A percentile compares a stretch with the other conserved stretches of the same genome.
These are phyloP conservation scores for Aspergillus floridensis DNA, from an alignment of 2,329 filamentous ascomycete genomes.

Conservation along the genomic window DNA sequence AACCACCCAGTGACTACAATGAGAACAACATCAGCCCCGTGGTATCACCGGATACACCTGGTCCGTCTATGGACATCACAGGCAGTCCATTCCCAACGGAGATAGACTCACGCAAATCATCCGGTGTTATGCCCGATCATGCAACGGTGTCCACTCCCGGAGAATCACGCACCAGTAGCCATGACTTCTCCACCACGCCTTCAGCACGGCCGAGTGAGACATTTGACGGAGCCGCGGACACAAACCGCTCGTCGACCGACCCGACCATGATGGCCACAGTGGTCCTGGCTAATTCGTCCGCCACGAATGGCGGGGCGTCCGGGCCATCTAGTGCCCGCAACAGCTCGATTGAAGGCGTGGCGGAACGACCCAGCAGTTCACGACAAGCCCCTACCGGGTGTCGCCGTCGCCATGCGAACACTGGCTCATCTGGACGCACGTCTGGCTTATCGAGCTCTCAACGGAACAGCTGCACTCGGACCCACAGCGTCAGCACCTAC, in stretches of 20 bases:
- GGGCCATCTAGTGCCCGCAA: conserved; percentile 13
- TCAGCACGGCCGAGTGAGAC: not conserved
- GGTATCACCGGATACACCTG: conserved; percentile 35
- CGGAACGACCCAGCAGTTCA: conserved; percentile 30
- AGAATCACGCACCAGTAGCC: conserved; percentile 14
- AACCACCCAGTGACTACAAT: conserved; percentile 23
- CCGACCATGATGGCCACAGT: conserved; percentile 30
- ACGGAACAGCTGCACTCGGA: conserved; percentile 40
- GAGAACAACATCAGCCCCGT: conserved; percentile 36
- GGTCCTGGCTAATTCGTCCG: conserved; percentile 25
- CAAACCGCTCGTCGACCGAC: conserved; percentile 21
- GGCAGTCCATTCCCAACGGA: conserved; percentile 24
- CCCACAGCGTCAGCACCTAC: conserved; percentile 43
- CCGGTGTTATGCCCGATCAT: conserved; percentile 30
- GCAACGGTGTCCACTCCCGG: conserved; percentile 25
- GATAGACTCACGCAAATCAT: conserved; percentile 31
- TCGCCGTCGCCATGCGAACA: conserved; percentile 31
- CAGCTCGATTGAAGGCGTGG: conserved; percentile 15
- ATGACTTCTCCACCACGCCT: not conserved
- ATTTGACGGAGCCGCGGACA: conserved; percentile 9
- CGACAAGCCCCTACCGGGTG: conserved; percentile 24
- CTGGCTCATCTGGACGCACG: conserved; percentile 34
- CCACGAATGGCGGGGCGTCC: conserved; percentile 12
- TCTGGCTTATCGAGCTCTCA: conserved; percentile 35
- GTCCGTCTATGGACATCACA: conserved; percentile 37